Evolutionary conservation across 495 filamentous ascomycete genomes (phyloP).

Genomic region (Daldinia bambusicola): DNA sequence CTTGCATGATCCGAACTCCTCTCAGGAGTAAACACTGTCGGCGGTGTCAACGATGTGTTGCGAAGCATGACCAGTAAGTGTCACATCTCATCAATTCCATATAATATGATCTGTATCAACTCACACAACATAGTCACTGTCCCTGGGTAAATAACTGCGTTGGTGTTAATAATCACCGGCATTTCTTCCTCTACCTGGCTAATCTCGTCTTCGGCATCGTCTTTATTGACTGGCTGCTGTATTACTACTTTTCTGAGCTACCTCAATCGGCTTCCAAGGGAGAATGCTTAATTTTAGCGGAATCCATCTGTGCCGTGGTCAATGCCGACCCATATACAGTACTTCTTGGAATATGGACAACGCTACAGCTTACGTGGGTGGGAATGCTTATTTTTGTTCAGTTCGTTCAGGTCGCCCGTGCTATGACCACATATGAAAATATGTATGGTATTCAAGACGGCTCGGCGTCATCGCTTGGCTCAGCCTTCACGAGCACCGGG

Average conservation of each 20-base stretch:
- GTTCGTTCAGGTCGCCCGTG: conserved; percentile 86
- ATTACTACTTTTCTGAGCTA: conserved; percentile 54
- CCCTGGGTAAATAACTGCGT: conserved; percentile 98
- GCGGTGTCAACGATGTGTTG: conserved; percentile 88
- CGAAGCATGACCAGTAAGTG: conserved; percentile 95
- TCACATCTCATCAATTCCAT: background rate
- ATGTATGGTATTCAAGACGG: conserved; percentile 77
- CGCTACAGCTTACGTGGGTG: conserved; percentile 89
- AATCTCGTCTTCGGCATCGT: conserved; percentile 79
- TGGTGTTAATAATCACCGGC: conserved; percentile 91
- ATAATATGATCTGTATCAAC: conserved; percentile 18
- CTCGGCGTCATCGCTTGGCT: conserved; percentile 71
- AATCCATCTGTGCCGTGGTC: conserved; percentile 74
- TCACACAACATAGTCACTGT: conserved; percentile 80
- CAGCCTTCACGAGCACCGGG: conserved; percentile 80
- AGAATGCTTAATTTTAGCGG: conserved; percentile 80
- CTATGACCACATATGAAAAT: conserved; percentile 94
- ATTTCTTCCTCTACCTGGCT: conserved; percentile 90
- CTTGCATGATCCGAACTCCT: conserved; percentile 92
- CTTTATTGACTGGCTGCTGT: conserved; percentile 62
- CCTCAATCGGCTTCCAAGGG: conserved; percentile 51
- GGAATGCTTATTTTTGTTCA: conserved; percentile 95
- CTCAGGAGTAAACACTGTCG: conserved; percentile 95
- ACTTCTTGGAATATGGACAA: conserved; percentile 78
- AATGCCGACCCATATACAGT: conserved; percentile 86